Conservation (phyloP, 106 monocot genomes). For the Gastrodia elata region DNA sequence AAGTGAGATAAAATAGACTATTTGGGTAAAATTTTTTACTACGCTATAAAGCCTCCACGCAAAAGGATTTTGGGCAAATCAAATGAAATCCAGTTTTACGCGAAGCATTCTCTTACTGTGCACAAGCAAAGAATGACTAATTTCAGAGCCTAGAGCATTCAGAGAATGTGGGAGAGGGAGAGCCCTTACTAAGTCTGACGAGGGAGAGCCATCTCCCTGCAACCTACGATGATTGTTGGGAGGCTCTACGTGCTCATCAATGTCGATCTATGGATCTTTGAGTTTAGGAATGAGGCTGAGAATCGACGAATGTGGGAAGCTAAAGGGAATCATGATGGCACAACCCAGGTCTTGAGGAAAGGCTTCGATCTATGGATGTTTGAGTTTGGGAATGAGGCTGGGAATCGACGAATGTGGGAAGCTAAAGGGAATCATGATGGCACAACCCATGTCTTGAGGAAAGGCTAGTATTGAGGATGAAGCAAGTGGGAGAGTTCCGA, state of each 20-base stretch:
- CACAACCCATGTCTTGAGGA: slow-evolving; percentile 18
- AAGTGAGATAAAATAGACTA: no score
- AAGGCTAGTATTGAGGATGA: slow-evolving; percentile 5
- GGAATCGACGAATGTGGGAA: background rate
- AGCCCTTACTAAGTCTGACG: no score
- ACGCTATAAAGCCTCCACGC: no score
- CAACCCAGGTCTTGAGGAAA: slow-evolving; percentile 16
- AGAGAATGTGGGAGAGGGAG: no score
- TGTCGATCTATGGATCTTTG: slow-evolving; percentile 20
- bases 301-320: background rate
- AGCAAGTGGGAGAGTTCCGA: background rate
- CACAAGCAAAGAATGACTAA: no score
- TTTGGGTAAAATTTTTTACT: no score
- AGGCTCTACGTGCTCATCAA: background rate
- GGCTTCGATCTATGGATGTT: no score
- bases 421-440: slow-evolving; percentile 9
- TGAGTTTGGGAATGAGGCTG: slow-evolving; percentile 16
- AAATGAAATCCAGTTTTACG: no score
- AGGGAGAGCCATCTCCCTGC: slow-evolving; percentile 1
- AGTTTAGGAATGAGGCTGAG: slow-evolving; percentile 20
- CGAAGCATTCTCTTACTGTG: no score
- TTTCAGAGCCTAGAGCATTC: no score
- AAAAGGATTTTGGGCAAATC: no score
- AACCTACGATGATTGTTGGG: background rate
- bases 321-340: slow-evolving; percentile 12